Base-by-base conservation (phyloP, 805 yeast genomes). In the Ogataea parapolymorpha region DNA sequence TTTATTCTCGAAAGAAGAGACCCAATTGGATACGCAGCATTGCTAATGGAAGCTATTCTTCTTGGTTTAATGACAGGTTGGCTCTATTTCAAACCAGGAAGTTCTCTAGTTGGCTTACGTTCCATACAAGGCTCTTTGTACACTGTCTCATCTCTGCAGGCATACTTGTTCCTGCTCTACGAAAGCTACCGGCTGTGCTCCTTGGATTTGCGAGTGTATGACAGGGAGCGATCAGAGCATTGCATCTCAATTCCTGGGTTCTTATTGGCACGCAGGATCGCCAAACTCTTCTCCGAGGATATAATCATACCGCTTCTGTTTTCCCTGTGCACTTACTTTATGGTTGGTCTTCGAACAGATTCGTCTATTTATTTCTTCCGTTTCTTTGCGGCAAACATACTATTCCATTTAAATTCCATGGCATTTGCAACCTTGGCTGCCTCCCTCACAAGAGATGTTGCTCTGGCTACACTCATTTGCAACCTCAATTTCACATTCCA, bases 51-150 rank as follows among this genome's bases (percentile, higher is more conserved):
- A 18, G 57, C 72, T 0, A 38, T 75, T 0, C 49, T 80, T 5
- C 62, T 85, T 46, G 83, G 88, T 0, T 55, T 78, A 2, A 63
- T 79, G n/a, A 63, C 75, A 30, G 95, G 95, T 0, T 85, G 93
- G 89, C 72, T 87, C 30, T 87, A 81, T 54, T 82, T 63, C 56
- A 75, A 75, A 49, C 89, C 89, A 3, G 75, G 72, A 14, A 70
- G 72, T 3, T 67, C 76, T 10, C 48, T 80, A 26, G 71, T 80
- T 1, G 95, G 95, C 5, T 71, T 85, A 15, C 63, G 95, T 46
- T 72, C 95, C 1, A 59, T 58, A 5, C 61, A 76, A 20, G 75
- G 79, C 9, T 65, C 79, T 1, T 48, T 79, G 5, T 80, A 81
- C 53, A 71, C 74, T 9, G 64, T 78, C 5, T 65, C 68, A 32